Evolutionary conservation across 2,329 filamentous ascomycete species (phyloP).

Genomic region (Epichloe glyceriae): DNA sequence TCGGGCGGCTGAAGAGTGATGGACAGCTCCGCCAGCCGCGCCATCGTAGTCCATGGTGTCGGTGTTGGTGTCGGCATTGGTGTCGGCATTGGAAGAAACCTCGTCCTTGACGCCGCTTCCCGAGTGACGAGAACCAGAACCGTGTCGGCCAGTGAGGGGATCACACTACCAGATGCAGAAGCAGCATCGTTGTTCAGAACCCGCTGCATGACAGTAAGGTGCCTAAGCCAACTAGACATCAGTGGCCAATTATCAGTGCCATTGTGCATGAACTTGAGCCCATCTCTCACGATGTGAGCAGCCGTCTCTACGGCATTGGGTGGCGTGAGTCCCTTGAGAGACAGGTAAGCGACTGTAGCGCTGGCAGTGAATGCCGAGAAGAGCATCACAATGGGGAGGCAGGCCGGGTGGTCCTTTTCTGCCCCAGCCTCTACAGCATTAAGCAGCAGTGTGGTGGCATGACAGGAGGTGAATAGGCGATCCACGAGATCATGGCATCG

Average conservation of each 20-base stretch:
- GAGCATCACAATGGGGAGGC: slow-evolving; percentile 50
- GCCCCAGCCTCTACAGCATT: slow-evolving; percentile 41
- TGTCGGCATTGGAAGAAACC: slow-evolving; percentile 39
- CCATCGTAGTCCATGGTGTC: slow-evolving; percentile 46
- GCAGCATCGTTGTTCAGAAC: slow-evolving; percentile 42
- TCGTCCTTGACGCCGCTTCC: slow-evolving; percentile 37
- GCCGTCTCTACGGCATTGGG: slow-evolving; percentile 44
- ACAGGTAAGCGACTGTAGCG: slow-evolving; percentile 47
- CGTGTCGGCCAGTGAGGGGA: slow-evolving; percentile 13
- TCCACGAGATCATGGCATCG: slow-evolving; percentile 41
- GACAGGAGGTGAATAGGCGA: slow-evolving; percentile 44
- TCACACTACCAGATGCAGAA: slow-evolving; percentile 15
- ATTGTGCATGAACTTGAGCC: slow-evolving; percentile 44
- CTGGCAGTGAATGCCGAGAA: slow-evolving; percentile 49
- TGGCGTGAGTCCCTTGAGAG: slow-evolving; percentile 47
- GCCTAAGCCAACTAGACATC: slow-evolving; percentile 45
- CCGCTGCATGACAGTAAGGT: slow-evolving; percentile 48
- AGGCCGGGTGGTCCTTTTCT: slow-evolving; percentile 46
- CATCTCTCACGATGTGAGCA: slow-evolving; percentile 42
- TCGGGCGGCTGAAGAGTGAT: slow-evolving; percentile 21
- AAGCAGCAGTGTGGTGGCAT: slow-evolving; percentile 43
- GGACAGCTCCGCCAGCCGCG: slow-evolving; percentile 12
- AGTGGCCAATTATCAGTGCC: slow-evolving; percentile 47
- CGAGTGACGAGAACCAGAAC: slow-evolving; percentile 16
- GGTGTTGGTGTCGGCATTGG: slow-evolving; percentile 39